Percentiles rank a stretch among this genome's conserved stretches.
phyloP scores from a whole-genome alignment of 2,329 filamentous ascomycete genomes.

The Dactylellina sp. region DNA sequence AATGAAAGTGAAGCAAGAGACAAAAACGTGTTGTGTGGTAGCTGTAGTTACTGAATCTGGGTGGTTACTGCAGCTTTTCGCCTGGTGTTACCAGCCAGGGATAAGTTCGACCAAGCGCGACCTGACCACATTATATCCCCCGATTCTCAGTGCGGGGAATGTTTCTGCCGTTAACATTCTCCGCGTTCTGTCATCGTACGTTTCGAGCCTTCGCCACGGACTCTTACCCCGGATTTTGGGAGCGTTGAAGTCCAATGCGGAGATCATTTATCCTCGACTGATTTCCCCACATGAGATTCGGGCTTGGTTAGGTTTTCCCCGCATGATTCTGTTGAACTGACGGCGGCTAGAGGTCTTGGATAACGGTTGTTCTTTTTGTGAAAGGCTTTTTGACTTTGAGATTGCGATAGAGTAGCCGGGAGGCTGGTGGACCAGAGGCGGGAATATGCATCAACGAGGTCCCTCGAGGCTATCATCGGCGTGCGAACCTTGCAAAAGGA shows the following conservation, averaged over 20 bases:
- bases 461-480: conserved; percentile 28
- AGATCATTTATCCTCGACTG: conserved; percentile 33
- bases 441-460: conserved; percentile 32
- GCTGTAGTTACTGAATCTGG: conserved; percentile 30
- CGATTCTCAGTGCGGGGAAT: conserved; percentile 31
- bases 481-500: conserved; percentile 46
- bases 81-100: conserved; percentile 37
- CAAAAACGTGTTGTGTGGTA: conserved; percentile 36
- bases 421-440: no score
- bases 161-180: conserved; percentile 32
- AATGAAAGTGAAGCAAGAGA: conserved; percentile 5
- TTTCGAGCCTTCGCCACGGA: conserved; percentile 9
- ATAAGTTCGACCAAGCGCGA: background rate
- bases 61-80: conserved; percentile 22
- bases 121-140: conserved; percentile 32
- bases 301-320: conserved; percentile 2
- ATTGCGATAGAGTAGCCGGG: no score
- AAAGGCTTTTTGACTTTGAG: no score
- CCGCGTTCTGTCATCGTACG: conserved; percentile 3
- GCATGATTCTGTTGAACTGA: conserved; percentile 1
- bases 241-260: conserved; percentile 5
- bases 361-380: background rate
- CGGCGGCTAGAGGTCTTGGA: background rate
- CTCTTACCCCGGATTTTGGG: background rate
- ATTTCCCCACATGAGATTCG: conserved; percentile 21